Conservation (phyloP, 371 early-diverging fungal species). For the Amoeboaphelidium occidentale region DNA sequence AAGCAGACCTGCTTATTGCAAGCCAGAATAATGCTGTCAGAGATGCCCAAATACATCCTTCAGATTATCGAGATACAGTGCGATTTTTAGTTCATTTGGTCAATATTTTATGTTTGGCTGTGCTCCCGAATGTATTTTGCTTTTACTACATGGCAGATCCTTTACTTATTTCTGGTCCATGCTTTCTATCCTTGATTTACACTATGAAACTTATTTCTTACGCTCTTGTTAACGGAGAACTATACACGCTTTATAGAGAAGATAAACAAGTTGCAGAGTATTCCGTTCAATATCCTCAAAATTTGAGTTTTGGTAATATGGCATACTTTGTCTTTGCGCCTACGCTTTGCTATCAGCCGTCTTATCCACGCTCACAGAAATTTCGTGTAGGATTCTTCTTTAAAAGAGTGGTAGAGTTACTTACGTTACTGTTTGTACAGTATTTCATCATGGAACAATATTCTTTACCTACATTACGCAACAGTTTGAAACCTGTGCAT, state of each 20-base stretch:
- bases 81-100: no score
- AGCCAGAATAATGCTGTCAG: no score
- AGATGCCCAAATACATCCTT: no score
- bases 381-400: slow-evolving; percentile 46
- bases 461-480: slow-evolving; percentile 51
- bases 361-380: slow-evolving; percentile 41
- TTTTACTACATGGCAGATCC: no score
- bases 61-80: no score
- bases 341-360: slow-evolving; percentile 67
- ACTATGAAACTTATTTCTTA: slow-evolving; percentile 59
- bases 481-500: slow-evolving; percentile 45
- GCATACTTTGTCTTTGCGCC: slow-evolving; percentile 56
- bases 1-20: no score
- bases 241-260: slow-evolving; percentile 21
- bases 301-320: slow-evolving; percentile 36
- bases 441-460: slow-evolving; percentile 49
- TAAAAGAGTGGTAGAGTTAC: slow-evolving; percentile 44
- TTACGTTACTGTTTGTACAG: slow-evolving; percentile 37
- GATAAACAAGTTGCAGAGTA: slow-evolving; percentile 3
- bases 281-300: slow-evolving; percentile 33
- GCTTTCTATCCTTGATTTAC: slow-evolving; percentile 30
- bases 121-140: no score
- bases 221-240: slow-evolving; percentile 35
- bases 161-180: no score
- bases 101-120: no score